Evolutionary conservation across 192 early-diverging fungal genomes (phyloP), one percentile per base, ranked within the genome.

Genomic region (Oehlia diaphana): DNA sequence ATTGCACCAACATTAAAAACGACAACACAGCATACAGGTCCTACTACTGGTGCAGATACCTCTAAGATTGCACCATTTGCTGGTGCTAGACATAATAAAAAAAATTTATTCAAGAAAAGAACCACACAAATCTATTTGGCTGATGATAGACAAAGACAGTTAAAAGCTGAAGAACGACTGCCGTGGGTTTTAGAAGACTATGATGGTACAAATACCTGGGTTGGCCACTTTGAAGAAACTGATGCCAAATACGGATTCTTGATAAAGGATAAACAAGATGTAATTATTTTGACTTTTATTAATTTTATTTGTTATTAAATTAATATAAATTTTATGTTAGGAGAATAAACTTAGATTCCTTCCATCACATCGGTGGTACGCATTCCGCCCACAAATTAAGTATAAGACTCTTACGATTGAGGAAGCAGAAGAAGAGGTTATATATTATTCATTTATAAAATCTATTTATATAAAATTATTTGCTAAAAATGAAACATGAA

Each of bases 111-210:
- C 76, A 94, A 94, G 81, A 94, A 93, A 81, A 87, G 90, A 10
- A 95, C 94, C n/a, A 90, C 88, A 65, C 94, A 95, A 82, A 89
- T 95, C 31, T 72, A 47, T 16, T 63, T 62, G 16, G 62, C 35
- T 39, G 74, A 76, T 63, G 66, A 37, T 28, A 68, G 35, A 1
- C 66, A 68, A 65, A 91, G 93, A 26, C 87, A 91, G 37, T 77
- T 93, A 64, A 90, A 91, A 53, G 92, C 92, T 64, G 91, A 92
- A 81, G 94, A 95, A 84, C 86, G 90, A 16, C 83, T 88, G 53
- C 93, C 92, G 2, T 95, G 93, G 93, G 87, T 95, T 1, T 81
- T 95, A 0, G 93, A 94, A 73, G 94, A 95, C 47, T 92, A 90
- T 76, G 92, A 92, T 68, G 86, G 87, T 42, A 83, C 87, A 26